A percentile compares a stretch with the other conserved stretches of the same genome.
These are phyloP conservation scores for Isabelozyma rhagii DNA, from an alignment of 805 yeast genomes.

Conservation along the genomic window DNA sequence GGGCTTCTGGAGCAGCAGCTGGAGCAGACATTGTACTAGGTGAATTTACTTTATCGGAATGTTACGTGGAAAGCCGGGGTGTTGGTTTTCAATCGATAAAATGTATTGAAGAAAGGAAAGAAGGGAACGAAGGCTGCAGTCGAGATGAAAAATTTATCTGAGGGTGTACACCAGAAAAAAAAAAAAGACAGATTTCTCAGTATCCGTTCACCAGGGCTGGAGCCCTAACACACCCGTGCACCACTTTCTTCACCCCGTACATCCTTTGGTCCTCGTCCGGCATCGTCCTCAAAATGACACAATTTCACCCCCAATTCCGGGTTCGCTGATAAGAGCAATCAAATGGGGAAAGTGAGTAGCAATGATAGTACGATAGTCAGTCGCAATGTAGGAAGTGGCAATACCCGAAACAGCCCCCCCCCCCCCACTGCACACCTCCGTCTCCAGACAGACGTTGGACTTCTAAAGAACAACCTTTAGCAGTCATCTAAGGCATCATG, in stretches of 20 bases:
- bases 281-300: neutral
- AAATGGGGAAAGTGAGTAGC: neutral
- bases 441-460: too few species aligned
- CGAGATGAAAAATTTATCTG: neutral
- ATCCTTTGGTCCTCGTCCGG: neutral
- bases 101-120: conserved; percentile 6
- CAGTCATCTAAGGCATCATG: too few species aligned
- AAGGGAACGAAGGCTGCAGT: conserved; percentile 1
- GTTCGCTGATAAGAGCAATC: neutral
- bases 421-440: too few species aligned
- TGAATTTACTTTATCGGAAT: conserved; percentile 47
- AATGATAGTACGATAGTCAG: neutral
- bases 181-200: too few species aligned
- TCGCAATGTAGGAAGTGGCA: too few species aligned
- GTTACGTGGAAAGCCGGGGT: conserved; percentile 72
- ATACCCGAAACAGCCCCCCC: too few species aligned
- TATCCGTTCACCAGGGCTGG: too few species aligned
- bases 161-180: neutral
- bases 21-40: conserved; percentile 44
- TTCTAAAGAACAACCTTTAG: too few species aligned
- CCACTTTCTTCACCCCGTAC: neutral
- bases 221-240: neutral
- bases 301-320: neutral
- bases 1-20: conserved; percentile 33
- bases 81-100: conserved; percentile 65